Evolutionary conservation across 805 yeast species (phyloP).

Genomic region (Saturnispora sanitii): DNA sequence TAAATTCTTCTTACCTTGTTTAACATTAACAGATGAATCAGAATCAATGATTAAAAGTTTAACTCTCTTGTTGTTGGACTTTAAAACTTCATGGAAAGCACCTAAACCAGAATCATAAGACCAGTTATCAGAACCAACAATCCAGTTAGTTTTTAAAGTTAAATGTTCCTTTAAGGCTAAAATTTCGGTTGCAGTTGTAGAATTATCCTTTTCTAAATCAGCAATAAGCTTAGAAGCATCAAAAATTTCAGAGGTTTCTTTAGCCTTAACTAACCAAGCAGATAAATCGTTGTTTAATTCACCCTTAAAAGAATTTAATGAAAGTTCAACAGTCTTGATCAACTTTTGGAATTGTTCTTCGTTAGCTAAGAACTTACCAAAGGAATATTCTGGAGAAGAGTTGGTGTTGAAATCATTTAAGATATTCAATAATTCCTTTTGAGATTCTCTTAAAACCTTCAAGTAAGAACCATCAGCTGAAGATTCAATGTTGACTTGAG

Average conservation of each 20-base stretch:
- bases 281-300: constrained; percentile 49
- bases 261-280: constrained; percentile 55
- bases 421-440: constrained; percentile 33
- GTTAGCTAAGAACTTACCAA: constrained; percentile 58
- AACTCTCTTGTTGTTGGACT: constrained; percentile 58
- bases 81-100: constrained; percentile 77
- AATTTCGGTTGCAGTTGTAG: constrained; percentile 33
- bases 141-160: constrained; percentile 53
- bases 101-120: constrained; percentile 85
- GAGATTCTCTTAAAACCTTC: constrained; percentile 60
- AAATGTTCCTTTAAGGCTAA: constrained; percentile 39
- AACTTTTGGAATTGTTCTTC: constrained; percentile 43
- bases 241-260: constrained; percentile 26
- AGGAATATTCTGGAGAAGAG: constrained; percentile 76
- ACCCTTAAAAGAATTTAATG: constrained; percentile 36
- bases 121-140: constrained; percentile 93
- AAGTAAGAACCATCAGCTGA: constrained; percentile 70
- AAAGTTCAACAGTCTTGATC: constrained; percentile 34
- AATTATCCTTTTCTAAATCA: constrained; percentile 19
- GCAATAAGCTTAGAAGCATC: constrained; percentile 25
- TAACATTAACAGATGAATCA: constrained; percentile 47
- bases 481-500: constrained; percentile 32
- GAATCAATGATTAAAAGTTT: constrained; percentile 84
- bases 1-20: constrained; percentile 76
- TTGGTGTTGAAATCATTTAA: constrained; percentile 52